These are phyloP conservation scores for Linnemannia exigua DNA, from an alignment of 192 early-diverging fungal species.

Conservation along the genomic window DNA sequence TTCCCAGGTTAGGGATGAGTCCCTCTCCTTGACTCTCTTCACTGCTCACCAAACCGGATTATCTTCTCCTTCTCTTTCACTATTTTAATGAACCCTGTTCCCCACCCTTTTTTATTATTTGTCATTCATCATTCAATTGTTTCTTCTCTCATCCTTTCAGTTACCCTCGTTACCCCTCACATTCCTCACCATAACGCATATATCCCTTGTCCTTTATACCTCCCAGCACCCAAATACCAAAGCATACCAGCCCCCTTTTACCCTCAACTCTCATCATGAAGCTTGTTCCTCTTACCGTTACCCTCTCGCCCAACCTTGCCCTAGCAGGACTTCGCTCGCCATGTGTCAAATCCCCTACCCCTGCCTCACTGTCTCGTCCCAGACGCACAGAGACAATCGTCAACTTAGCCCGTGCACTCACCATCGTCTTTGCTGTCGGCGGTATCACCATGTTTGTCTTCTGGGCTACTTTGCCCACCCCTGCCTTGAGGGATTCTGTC, in stretches of 20 bases:
- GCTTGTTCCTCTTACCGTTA: slow-evolving; percentile 33
- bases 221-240: background rate
- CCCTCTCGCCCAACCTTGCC: slow-evolving; percentile 4
- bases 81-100: slow-evolving; percentile 5
- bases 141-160: background rate
- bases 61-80: background rate
- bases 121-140: background rate
- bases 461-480: slow-evolving; percentile 2
- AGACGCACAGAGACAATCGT: slow-evolving; percentile 34
- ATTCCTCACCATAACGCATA: background rate
- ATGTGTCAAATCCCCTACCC: slow-evolving; percentile 51
- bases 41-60: background rate
- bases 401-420: slow-evolving; percentile 34
- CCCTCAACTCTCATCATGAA: slow-evolving; percentile 23
- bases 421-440: slow-evolving; percentile 33
- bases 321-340: slow-evolving; percentile 24
- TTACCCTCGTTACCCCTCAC: background rate
- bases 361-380: slow-evolving; percentile 42
- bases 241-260: background rate
- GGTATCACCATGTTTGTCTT: slow-evolving; percentile 27
- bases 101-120: background rate
- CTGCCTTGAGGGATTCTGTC: background rate
- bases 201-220: background rate
- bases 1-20: background rate
- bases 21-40: background rate